Percentiles rank a stretch among this genome's conserved stretches.
These are phyloP conservation scores for Aspergillus texensis DNA, from an alignment of 2,329 filamentous ascomycete genomes.

Conservation along the genomic window DNA sequence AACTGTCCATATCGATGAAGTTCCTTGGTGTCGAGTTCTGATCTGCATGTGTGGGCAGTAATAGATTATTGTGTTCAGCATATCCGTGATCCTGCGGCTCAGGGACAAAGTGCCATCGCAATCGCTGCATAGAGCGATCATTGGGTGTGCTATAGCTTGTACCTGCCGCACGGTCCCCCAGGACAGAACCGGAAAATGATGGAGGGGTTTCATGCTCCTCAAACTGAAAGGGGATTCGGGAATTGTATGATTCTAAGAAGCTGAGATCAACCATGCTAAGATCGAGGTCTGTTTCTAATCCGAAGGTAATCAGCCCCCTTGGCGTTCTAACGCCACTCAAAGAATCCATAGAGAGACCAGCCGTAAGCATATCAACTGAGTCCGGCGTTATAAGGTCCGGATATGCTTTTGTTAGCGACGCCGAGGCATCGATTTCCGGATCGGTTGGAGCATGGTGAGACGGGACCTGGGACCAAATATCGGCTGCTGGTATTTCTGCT, in stretches of 20 bases:
- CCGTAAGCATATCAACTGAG: background rate
- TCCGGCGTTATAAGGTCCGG: background rate
- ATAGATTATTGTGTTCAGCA: conserved; percentile 37
- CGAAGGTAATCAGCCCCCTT: conserved; percentile 14
- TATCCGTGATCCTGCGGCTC: conserved; percentile 33
- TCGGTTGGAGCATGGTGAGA: background rate
- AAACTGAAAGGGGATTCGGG: conserved; percentile 33
- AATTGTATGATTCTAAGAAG: conserved; percentile 38
- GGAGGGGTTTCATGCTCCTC: background rate
- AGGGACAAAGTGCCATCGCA: conserved; percentile 36
- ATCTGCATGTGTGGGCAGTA: conserved; percentile 21
- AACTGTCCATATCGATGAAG: background rate
- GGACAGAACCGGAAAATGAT: background rate
- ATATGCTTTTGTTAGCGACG: background rate
- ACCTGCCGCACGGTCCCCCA: background rate
- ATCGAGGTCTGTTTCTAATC: conserved; percentile 26
- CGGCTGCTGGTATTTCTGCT: background rate
- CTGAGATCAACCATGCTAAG: conserved; percentile 35
- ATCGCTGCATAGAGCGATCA: conserved; percentile 22
- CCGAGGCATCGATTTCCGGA: background rate
- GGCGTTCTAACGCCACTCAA: conserved; percentile 14
- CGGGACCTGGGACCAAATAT: background rate
- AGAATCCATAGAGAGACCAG: background rate
- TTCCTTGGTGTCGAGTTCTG: background rate
- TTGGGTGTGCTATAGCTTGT: conserved; percentile 2